These are phyloP conservation scores for Nyctanthes arbortristis DNA, from an alignment of 257 asterid genomes.

Conservation along the genomic window DNA sequence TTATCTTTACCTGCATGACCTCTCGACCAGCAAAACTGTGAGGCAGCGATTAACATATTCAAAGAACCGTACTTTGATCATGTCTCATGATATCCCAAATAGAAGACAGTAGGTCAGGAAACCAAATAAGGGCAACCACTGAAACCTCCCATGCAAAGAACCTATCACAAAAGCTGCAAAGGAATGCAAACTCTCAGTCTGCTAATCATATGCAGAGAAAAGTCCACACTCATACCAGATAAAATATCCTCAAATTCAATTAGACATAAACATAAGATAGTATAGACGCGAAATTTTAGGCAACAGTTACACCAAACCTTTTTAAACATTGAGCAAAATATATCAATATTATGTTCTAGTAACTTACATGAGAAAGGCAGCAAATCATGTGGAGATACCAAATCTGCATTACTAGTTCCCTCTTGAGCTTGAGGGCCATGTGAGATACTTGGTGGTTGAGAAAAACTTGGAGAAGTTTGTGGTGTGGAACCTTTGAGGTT, in stretches of 20 bases:
- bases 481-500: constrained; percentile 31
- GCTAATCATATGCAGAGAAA: background rate
- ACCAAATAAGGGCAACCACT: constrained; percentile 36
- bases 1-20: constrained; percentile 23
- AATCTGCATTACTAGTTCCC: constrained; percentile 24
- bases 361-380: constrained; percentile 62
- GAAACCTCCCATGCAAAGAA: constrained; percentile 27
- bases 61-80: too few species aligned
- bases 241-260: background rate
- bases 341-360: constrained; percentile 11
- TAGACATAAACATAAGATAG: background rate
- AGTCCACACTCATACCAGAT: background rate
- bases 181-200: constrained; percentile 16
- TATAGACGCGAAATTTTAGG: background rate
- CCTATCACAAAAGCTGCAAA: constrained; percentile 40
- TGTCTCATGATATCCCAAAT: constrained; percentile 24
- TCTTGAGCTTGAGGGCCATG: constrained; percentile 33
- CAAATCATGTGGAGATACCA: constrained; percentile 44
- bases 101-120: constrained; percentile 29
- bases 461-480: constrained; percentile 33
- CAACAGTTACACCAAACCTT: too few species aligned
- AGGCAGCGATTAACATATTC: constrained; percentile 15
- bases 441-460: constrained; percentile 40
- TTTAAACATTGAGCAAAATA: too few species aligned
- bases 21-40: constrained; percentile 33